Percentiles rank a stretch among this genome's conserved stretches.
phyloP scores from a whole-genome alignment of 2,329 filamentous ascomycete species.

The Meredithiella fracta region DNA sequence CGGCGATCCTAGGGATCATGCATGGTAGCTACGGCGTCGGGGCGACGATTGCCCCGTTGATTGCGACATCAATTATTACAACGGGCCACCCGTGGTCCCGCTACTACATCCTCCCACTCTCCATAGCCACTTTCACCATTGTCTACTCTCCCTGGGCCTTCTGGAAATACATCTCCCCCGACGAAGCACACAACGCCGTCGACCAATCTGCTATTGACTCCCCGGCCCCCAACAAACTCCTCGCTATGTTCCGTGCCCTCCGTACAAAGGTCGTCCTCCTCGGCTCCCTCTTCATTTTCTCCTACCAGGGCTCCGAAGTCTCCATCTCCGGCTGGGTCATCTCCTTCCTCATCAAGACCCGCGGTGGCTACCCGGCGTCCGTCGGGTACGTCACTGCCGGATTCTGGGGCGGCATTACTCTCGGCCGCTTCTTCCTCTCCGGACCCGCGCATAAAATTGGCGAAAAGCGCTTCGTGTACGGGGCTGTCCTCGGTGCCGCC shows the following conservation, averaged over 20 bases:
- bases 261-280: conserved; percentile 47
- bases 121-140: conserved; percentile 39
- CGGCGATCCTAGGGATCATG: conserved; percentile 40
- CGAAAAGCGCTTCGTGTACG: conserved; percentile 52
- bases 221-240: conserved; percentile 16
- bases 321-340: conserved; percentile 77
- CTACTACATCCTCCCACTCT: conserved; percentile 55
- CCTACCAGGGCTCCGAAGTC: conserved; percentile 74
- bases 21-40: conserved; percentile 55
- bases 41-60: conserved; percentile 50
- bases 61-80: conserved; percentile 55
- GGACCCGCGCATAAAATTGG: conserved; percentile 50
- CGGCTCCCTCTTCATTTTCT: conserved; percentile 67
- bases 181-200: conserved; percentile 27
- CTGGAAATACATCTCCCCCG: conserved; percentile 24
- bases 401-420: conserved; percentile 57
- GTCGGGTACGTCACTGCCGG: conserved; percentile 69
- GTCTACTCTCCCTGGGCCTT: conserved; percentile 50
- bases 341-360: conserved; percentile 60
- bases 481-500: conserved; percentile 42
- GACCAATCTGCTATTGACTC: conserved; percentile 16
- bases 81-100: conserved; percentile 42
- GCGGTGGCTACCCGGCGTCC: conserved; percentile 48
- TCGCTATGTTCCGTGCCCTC: conserved; percentile 32
- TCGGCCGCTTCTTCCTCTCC: conserved; percentile 57